A percentile compares a stretch with the other conserved stretches of the same genome.
Evolutionary conservation across 2,329 filamentous ascomycete species (phyloP).

Genomic region (Pestalotiopsis fici): DNA sequence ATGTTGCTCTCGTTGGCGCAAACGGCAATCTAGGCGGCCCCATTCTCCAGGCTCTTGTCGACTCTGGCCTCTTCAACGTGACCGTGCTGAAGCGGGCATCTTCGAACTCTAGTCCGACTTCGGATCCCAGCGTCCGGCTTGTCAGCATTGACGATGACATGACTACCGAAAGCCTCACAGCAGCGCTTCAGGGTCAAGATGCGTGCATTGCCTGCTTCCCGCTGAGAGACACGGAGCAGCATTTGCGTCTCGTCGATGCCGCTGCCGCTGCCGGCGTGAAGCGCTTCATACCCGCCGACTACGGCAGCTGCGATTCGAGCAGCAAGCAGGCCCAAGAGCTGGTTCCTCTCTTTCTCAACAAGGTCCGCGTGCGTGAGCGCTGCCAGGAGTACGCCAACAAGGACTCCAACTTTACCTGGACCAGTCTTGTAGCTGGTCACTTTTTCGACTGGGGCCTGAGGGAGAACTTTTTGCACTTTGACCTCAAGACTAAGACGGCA

Average conservation of each 20-base stretch:
- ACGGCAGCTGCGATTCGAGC: constrained; percentile 39
- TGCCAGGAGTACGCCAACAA: constrained; percentile 27
- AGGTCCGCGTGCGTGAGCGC: constrained; percentile 31
- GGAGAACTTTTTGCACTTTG: constrained; percentile 35
- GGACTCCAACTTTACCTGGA: constrained; percentile 32
- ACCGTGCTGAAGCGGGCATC: constrained; percentile 33
- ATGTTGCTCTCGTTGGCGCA: constrained; percentile 37
- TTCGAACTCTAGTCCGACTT: constrained; percentile 23
- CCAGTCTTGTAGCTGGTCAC: constrained; percentile 38
- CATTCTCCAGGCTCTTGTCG: constrained; percentile 31
- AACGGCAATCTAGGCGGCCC: constrained; percentile 36
- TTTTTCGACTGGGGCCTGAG: constrained; percentile 43
- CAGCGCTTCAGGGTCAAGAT: constrained; percentile 33
- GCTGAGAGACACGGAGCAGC: constrained; percentile 26
- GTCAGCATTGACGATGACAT: constrained; percentile 31
- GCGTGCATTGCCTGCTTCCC: constrained; percentile 37
- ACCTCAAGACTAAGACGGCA: constrained; percentile 26
- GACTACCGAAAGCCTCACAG: constrained; percentile 28
- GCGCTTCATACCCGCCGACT: constrained; percentile 41
- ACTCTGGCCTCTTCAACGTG: constrained; percentile 28
- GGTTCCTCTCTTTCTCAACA: constrained; percentile 35
- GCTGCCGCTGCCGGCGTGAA: constrained; percentile 35
- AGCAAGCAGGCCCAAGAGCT: constrained; percentile 33
- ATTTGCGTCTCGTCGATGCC: constrained; percentile 36
- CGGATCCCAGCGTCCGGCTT: constrained; percentile 17